A percentile compares a stretch with the other conserved stretches of the same genome.
Conservation (phyloP, 2,329 filamentous ascomycete genomes). For the Coniochaeta pulveracea region DNA sequence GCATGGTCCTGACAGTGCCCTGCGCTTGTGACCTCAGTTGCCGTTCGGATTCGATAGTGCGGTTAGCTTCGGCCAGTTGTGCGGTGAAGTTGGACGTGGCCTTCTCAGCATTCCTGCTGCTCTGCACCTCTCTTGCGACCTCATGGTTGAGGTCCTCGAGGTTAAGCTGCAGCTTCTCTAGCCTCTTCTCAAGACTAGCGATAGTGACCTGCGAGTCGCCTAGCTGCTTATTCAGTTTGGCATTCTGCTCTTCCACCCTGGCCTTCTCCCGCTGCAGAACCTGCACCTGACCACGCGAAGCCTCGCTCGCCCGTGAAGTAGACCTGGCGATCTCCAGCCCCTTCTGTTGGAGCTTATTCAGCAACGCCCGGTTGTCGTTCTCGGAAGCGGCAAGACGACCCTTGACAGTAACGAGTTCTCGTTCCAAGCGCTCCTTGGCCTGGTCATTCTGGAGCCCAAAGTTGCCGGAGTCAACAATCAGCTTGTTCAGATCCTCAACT, state of each 20-base stretch:
- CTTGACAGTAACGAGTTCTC: slow-evolving; percentile 83
- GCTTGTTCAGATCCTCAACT: slow-evolving; percentile 75
- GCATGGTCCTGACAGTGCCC: slow-evolving; percentile 70
- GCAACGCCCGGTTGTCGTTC: slow-evolving; percentile 87
- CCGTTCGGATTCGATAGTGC: slow-evolving; percentile 80
- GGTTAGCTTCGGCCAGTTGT: slow-evolving; percentile 80
- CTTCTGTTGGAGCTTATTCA: slow-evolving; percentile 97
- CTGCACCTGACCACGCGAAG: slow-evolving; percentile 63
- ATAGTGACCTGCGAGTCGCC: slow-evolving; percentile 76
- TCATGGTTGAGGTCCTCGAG: slow-evolving; percentile 91
- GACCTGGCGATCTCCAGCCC: slow-evolving; percentile 91
- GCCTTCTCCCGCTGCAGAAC: slow-evolving; percentile 74
- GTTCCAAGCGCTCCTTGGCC: slow-evolving; percentile 83
- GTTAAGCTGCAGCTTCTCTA: slow-evolving; percentile 80
- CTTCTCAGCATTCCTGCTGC: slow-evolving; percentile 83
- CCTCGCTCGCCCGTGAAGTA: slow-evolving; percentile 74
- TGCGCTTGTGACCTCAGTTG: slow-evolving; percentile 80
- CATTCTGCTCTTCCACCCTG: slow-evolving; percentile 72
- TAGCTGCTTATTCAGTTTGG: slow-evolving; percentile 70
- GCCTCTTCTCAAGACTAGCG: slow-evolving; percentile 81
- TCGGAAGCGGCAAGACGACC: slow-evolving; percentile 84
- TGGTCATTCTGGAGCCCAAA: slow-evolving; percentile 88
- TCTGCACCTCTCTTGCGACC: slow-evolving; percentile 79
- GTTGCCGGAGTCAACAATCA: slow-evolving; percentile 79
- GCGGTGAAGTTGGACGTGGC: slow-evolving; percentile 66